Evolutionary conservation across 1,284 basidiomycete species (phyloP).

Genomic region (Microbotryomycetes sp.): DNA sequence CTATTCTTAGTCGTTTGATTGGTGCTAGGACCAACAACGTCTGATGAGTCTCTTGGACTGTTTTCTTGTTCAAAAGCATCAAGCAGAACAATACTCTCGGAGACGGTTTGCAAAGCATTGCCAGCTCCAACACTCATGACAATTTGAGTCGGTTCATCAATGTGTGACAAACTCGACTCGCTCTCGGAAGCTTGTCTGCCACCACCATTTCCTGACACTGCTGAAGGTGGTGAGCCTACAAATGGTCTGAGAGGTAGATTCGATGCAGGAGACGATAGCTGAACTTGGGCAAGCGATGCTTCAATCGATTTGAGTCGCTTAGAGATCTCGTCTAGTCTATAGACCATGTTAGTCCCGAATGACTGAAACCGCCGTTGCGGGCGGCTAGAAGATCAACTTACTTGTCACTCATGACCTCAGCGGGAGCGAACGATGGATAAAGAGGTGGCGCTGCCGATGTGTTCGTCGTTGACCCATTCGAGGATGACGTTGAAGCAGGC

Average conservation of each 20-base stretch:
- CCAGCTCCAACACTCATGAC: neutral
- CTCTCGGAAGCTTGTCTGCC: neutral
- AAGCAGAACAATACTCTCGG: neutral
- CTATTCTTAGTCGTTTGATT: neutral
- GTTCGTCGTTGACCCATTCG: neutral
- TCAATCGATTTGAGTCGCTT: constrained; percentile 11
- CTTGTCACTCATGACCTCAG: neutral
- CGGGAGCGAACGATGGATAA: neutral
- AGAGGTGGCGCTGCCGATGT: neutral
- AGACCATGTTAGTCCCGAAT: neutral
- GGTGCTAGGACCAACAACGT: neutral
- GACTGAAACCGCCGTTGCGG: neutral
- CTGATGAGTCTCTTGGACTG: neutral
- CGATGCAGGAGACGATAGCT: neutral
- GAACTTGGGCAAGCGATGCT: neutral
- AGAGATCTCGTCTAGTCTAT: constrained; percentile 10
- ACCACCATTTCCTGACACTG: neutral
- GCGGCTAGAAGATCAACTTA: neutral
- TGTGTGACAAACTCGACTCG: constrained; percentile 1
- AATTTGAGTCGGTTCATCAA: neutral
- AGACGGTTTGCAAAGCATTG: constrained; percentile 5
- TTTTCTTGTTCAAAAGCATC: neutral
- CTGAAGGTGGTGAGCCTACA: neutral
- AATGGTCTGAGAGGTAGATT: neutral
- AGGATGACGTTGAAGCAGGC: neutral